Conservation (phyloP, 352 stramenopile genomes). For the Globisporangium radiosum region DNA sequence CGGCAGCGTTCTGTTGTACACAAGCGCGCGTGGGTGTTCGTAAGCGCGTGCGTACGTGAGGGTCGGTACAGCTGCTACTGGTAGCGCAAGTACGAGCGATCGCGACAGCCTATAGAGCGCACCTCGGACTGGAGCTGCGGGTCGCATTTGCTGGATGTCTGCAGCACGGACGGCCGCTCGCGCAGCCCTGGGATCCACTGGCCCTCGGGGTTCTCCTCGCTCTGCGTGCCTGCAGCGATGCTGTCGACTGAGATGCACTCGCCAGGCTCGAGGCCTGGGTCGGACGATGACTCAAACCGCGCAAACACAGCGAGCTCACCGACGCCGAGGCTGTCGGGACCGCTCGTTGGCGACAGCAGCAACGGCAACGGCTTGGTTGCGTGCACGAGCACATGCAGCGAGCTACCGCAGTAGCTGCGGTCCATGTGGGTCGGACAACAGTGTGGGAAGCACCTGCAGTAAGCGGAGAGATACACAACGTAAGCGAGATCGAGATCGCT, state of each 20-base stretch:
- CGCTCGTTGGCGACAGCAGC: background rate
- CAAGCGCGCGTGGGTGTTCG: too few relatives aligned
- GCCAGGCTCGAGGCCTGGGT: constrained; percentile 23
- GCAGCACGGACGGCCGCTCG: constrained; percentile 32
- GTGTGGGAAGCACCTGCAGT: constrained; percentile 26
- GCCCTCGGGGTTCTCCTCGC: constrained; percentile 48
- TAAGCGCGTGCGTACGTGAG: too few relatives aligned
- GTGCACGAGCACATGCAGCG: constrained; percentile 18
- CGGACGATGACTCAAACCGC: constrained; percentile 26
- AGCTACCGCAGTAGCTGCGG: constrained; percentile 31
- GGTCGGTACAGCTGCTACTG: too few relatives aligned
- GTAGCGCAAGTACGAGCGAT: too few relatives aligned
- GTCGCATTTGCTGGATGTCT: constrained; percentile 12
- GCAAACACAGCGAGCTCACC: constrained; percentile 23
- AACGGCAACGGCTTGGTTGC: background rate
- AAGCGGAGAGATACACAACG: too few relatives aligned
- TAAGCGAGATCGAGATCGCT: too few relatives aligned
- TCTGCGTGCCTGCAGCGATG: constrained; percentile 32
- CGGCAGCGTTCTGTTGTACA: constrained; percentile 11
- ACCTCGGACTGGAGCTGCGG: constrained; percentile 4
- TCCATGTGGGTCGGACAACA: constrained; percentile 30
- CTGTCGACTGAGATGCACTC: constrained; percentile 39
- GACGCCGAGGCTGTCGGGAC: constrained; percentile 6
- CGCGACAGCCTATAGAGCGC: background rate
- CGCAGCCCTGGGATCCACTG: constrained; percentile 45